phyloP scores from a whole-genome alignment of 228 moss, liverwort and hornwort genomes.

The Sphagnum magellanicum region DNA sequence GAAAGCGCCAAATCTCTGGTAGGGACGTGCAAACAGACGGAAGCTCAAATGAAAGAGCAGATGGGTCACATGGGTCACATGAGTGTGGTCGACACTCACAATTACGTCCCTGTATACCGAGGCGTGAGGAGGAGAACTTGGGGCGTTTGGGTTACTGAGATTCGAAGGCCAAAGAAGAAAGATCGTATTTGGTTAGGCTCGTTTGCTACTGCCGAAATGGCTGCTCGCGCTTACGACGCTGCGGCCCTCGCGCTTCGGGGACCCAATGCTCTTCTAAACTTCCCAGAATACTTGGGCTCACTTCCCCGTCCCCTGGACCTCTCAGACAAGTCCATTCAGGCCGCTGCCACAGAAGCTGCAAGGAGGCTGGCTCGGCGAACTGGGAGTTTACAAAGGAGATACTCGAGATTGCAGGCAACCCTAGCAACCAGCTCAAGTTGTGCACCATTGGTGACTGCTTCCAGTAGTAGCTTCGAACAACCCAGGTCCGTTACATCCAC shows the following conservation, averaged over 20 bases:
- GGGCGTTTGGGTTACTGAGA: slow-evolving; percentile 14
- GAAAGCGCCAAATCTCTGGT: too few relatives aligned
- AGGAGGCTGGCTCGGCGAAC: background rate
- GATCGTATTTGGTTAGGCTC: slow-evolving; percentile 10
- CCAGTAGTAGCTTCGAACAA: background rate
- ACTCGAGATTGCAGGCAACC: background rate
- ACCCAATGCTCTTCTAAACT: background rate
- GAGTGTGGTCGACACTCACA: background rate
- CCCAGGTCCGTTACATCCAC: background rate
- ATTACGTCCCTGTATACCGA: slow-evolving; percentile 9
- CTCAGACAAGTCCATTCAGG: slow-evolving; percentile 7
- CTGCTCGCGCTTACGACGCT: background rate
- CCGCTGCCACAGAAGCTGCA: slow-evolving; percentile 8
- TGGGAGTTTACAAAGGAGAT: background rate
- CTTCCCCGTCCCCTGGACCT: background rate
- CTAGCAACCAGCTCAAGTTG: background rate
- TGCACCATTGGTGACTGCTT: background rate
- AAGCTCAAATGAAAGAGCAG: too few relatives aligned
- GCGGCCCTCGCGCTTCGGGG: slow-evolving; percentile 1
- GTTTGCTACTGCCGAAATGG: slow-evolving; percentile 1
- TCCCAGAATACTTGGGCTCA: background rate
- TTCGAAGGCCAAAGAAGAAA: slow-evolving; percentile 9
- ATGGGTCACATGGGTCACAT: too few relatives aligned
- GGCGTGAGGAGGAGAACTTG: slow-evolving; percentile 8
- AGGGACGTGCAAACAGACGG: too few relatives aligned